Evolutionary conservation across 768 basidiomycete genomes (phyloP), one percentile per base, ranked within the genome.

Genomic region (Hericium alpestre): DNA sequence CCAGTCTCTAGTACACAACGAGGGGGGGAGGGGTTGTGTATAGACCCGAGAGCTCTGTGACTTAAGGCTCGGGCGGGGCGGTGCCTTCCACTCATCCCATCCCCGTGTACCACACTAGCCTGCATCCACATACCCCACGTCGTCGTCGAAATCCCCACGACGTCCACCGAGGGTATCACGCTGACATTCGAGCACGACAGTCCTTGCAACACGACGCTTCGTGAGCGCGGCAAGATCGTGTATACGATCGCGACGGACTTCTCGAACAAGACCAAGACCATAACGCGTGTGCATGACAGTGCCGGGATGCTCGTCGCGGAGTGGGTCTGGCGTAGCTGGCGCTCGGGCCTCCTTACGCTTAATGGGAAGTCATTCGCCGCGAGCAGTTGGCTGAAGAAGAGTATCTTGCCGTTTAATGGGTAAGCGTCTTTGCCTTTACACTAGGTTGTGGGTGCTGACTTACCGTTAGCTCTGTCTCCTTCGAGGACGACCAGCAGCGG

Each of bases 381-480:
- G 18, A 61, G 61, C n/a, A 40, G 54, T 15, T 58, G 61, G 61
- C 59, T 62, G 40, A 58, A 58, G 48, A 62, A 61, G 41, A 61
- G 59, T 23, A 38, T 62, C 38, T 53, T 62, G 16, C 61, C 59
- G 13, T 62, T 58, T 54, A 37, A 54, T 7, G 41, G 15, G 27
- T 54, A 23, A 15, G 53, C 25, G 41, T 7, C 6, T 38, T n/a
- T 10, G 16, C 15, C 1, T 15, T 8, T 15, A 12, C 25, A 25
- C 25, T 5, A 11, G 6, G 38, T 18, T 12, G 22, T 13, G 51
- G 40, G 16, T 18, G 49, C 49, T 50, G 27, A 50, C 8, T n/a
- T 10, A 12, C 38, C 40, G 37, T 5, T 15, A 62, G 61, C 2
- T 52, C 57, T 13, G 59, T 61, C 47, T 58, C 48, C n/a, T 62